Conservation (phyloP, 306 rosid species). For the Malus sieversii region DNA sequence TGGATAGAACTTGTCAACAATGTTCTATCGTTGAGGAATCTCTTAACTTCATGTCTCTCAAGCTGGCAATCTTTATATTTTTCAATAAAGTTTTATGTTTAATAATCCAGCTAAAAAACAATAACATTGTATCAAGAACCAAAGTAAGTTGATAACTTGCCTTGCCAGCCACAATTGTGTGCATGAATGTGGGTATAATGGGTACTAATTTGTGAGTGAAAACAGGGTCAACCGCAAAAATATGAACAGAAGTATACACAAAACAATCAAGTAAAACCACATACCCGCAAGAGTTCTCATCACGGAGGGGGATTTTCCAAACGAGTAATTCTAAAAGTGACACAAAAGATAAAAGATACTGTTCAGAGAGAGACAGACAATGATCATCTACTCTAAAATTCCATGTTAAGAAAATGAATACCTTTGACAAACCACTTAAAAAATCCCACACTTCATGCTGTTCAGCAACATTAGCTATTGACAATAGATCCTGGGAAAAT, state of each 20-base stretch:
- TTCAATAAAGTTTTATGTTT: background rate
- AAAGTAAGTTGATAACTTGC: background rate
- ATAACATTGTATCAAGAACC: background rate
- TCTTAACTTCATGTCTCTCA: background rate
- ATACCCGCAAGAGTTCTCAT: conserved; percentile 96
- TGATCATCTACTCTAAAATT: conserved; percentile 2
- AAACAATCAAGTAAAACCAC: conserved; percentile 26
- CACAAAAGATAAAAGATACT: background rate
- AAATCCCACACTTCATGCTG: conserved; percentile 98
- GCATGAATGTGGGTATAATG: background rate
- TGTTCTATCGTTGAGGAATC: background rate
- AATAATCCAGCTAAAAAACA: background rate
- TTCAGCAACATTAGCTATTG: conserved; percentile 90
- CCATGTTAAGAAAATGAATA: conserved; percentile 27
- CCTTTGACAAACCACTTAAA: conserved; percentile 88
- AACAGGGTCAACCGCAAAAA: background rate
- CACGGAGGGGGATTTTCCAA: conserved; percentile 85
- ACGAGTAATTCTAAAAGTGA: conserved; percentile 65
- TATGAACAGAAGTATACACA: conserved; percentile 11
- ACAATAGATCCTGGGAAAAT: conserved; percentile 69
- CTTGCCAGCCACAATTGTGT: background rate
- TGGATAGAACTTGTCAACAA: background rate
- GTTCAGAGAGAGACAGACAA: conserved; percentile 3
- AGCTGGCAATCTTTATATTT: background rate
- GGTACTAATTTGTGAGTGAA: background rate